phyloP scores from a whole-genome alignment of 164 flowering plant species.

The Euptelea pleiosperma region DNA sequence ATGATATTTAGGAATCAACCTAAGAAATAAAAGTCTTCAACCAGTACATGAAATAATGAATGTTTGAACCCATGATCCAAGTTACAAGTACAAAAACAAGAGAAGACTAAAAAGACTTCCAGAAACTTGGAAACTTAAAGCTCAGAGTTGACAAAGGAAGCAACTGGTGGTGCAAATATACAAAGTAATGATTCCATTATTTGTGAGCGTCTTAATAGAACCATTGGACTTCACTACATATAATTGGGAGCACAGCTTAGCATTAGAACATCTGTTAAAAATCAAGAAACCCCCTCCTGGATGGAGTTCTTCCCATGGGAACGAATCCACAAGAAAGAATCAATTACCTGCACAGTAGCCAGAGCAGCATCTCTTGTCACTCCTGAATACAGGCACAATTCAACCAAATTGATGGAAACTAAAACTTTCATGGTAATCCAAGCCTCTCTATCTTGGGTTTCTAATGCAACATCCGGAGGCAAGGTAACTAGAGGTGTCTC shows the following conservation, averaged over 20 bases:
- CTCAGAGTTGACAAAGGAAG: not conserved
- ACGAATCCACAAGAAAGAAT: not conserved
- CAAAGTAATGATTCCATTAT: no score
- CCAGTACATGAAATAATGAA: no score
- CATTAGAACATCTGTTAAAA: not conserved
- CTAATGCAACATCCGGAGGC: conserved; percentile 26
- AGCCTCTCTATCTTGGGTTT: conserved; percentile 26
- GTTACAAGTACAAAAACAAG: no score
- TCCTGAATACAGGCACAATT: conserved; percentile 67
- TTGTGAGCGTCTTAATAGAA: no score
- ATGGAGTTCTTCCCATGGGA: not conserved
- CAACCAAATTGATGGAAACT: conserved; percentile 59
- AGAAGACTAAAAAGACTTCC: no score
- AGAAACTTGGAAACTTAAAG: no score
- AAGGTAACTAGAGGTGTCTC: conserved; percentile 21
- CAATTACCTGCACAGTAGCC: conserved; percentile 80
- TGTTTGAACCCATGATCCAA: no score
- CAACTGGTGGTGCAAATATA: no score
- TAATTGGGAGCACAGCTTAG: not conserved
- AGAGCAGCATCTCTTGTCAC: conserved; percentile 65
- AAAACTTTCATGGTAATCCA: conserved; percentile 65
- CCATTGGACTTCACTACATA: not conserved
- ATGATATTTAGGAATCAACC: no score
- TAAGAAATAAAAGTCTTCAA: no score
- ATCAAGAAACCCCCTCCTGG: not conserved